These are phyloP conservation scores for Cyberlindnera saturnus DNA, from an alignment of 805 yeast genomes.

Conservation along the genomic window DNA sequence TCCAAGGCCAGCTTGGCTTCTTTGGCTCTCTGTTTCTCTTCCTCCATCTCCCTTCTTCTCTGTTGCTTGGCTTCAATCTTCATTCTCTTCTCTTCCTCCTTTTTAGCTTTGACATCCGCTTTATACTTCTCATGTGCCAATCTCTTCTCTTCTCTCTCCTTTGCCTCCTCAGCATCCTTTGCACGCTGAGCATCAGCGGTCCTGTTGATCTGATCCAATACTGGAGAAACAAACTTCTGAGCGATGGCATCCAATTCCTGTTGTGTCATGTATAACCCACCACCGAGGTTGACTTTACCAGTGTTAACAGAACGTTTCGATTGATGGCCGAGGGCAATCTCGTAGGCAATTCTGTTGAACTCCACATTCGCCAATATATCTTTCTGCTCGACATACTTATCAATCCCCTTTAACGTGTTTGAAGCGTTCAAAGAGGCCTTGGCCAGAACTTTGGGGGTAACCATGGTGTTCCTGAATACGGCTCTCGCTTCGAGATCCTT, in stretches of 20 bases:
- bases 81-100: slow-evolving; percentile 40
- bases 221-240: slow-evolving; percentile 72
- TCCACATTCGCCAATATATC: slow-evolving; percentile 40
- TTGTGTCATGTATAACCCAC: slow-evolving; percentile 73
- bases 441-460: slow-evolving; percentile 39
- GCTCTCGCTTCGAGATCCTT: slow-evolving; percentile 39
- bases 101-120: slow-evolving; percentile 31
- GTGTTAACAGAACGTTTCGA: slow-evolving; percentile 44
- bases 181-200: slow-evolving; percentile 68
- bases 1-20: slow-evolving; percentile 23
- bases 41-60: slow-evolving; percentile 30
- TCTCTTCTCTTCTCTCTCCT: slow-evolving; percentile 30
- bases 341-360: slow-evolving; percentile 66
- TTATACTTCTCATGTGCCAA: slow-evolving; percentile 36
- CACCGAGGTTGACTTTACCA: slow-evolving; percentile 75
- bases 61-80: slow-evolving; percentile 38
- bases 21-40: slow-evolving; percentile 26
- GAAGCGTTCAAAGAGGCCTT: slow-evolving; percentile 49
- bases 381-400: slow-evolving; percentile 35
- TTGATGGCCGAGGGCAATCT: slow-evolving; percentile 65
- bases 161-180: slow-evolving; percentile 40
- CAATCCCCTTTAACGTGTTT: slow-evolving; percentile 32
- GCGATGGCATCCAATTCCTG: slow-evolving; percentile 80
- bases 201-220: slow-evolving; percentile 61
- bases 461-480: slow-evolving; percentile 28